phyloP scores from a whole-genome alignment of 352 stramenopile species.

The Phytophthora niederhauseri region DNA sequence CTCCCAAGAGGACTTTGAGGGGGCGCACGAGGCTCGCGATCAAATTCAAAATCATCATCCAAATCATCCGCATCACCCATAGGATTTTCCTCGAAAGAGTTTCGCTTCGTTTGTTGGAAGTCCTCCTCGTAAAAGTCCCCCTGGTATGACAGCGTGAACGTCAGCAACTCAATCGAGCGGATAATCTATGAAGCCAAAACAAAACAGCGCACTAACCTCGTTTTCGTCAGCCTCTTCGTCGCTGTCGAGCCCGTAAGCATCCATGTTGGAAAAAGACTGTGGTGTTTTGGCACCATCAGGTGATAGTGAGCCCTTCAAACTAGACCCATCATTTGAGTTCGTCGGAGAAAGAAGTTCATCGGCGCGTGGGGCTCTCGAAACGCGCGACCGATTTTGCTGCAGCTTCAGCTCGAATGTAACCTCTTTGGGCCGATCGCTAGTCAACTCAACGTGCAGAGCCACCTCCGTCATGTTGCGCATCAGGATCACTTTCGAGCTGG shows the following conservation, averaged over 20 bases:
- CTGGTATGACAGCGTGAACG: slow-evolving; percentile 27
- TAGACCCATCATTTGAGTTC: slow-evolving; percentile 77
- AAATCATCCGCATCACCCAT: slow-evolving; percentile 78
- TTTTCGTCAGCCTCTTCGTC: slow-evolving; percentile 89
- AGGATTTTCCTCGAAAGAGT: slow-evolving; percentile 80
- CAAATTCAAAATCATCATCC: slow-evolving; percentile 92
- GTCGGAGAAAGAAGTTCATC: slow-evolving; percentile 77
- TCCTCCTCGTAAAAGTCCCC: slow-evolving; percentile 85
- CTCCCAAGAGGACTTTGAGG: slow-evolving; percentile 58
- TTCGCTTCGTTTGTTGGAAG: slow-evolving; percentile 62
- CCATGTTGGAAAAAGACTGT: slow-evolving; percentile 60
- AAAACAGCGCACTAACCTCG: slow-evolving; percentile 48
- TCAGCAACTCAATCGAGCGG: slow-evolving; percentile 4
- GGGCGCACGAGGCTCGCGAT: slow-evolving; percentile 62
- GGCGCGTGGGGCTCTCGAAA: slow-evolving; percentile 55
- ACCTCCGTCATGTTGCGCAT: slow-evolving; percentile 88
- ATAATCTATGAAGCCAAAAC: background rate
- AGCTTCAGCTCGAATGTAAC: slow-evolving; percentile 90
- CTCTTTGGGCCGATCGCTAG: slow-evolving; percentile 88
- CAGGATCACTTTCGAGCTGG: slow-evolving; percentile 82
- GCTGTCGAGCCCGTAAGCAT: slow-evolving; percentile 75
- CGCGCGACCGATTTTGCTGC: slow-evolving; percentile 69
- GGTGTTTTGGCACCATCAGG: slow-evolving; percentile 60
- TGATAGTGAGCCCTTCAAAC: slow-evolving; percentile 69
- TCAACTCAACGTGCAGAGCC: slow-evolving; percentile 84